Base-by-base conservation (phyloP, 2,329 filamentous ascomycete species). In the Coniochaeta prunicola region DNA sequence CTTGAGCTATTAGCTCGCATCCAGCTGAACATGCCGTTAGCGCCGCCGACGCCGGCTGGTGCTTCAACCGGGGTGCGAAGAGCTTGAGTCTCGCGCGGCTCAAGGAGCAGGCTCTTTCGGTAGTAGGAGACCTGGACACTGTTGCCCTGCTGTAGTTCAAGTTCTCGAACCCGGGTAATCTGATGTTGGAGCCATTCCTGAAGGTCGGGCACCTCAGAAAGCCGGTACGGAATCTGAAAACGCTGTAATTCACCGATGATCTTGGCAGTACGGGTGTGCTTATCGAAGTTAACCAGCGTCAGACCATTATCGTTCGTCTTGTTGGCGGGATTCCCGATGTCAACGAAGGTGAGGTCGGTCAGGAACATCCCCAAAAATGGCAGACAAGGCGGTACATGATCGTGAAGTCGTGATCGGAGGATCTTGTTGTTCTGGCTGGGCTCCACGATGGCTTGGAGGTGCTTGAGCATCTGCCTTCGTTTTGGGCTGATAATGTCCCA, bases 301-400 rank as follows among this genome's bases (percentile, higher is more conserved):
- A 91, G 81, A 28, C 85, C 83, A 31, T 86, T 81, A n/a, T 89
- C 84, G 15, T 79, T 77, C 7, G 79, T 77, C 67, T 93, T 91
- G 2, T 88, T 92, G 5, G 91, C 85, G 34, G 90, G 89, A 72
- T 97, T 97, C 62, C 94, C 94, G 63, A 93, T 92, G 69, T 97
- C 92, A 58, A 96, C 89, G 73, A 99, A 97, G 0, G 92, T 97
- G 38, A 99, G 79, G 70, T 99, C 94, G 0, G 94, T 99, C 40
- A 99, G 80, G 71, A 97, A 97, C 75, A 96, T 96, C 63, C 94
- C 94, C 2, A 99, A 84, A 71, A 97, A 99, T 0, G 94, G 94
- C 57, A 99, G 81, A 70, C 94, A 99, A 5, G 94, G 93, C 1
- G 92, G 91, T 0, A 96, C 87, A 58, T 96, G 90, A 66, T 91